Base-by-base conservation (phyloP, 1,139 yeast genomes). In the Nakaseomyces bracarensis region DNA sequence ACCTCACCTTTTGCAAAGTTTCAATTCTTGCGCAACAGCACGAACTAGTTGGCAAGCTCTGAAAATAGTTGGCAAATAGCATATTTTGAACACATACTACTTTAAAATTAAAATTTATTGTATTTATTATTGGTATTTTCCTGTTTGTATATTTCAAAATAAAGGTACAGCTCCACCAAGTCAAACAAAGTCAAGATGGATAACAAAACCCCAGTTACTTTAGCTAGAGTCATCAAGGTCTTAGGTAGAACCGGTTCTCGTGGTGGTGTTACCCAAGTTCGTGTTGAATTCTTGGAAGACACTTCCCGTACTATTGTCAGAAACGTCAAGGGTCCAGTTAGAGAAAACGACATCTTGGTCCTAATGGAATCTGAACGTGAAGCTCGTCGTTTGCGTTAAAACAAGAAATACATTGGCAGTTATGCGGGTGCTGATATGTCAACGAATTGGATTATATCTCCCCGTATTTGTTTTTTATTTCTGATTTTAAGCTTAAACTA, bases 191-290 rank as follows among this genome's bases (percentile, higher is more conserved):
- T 43, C 46, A 51, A 52, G 46, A 59, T 60, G 89, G 91, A 82
- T 72, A 73, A 86, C 68, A 82, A 82, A 74, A 81, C 91, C 73
- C 96, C 95, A 72, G 96, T 89, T 68, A 91, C 95, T 76, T 85
- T 91, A 75, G 98, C 97, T 72, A 89, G 87, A 79, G 97, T 91
- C 70, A 87, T 85, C 77, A 91, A 91, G 80, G 97, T 91, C 73
- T 82, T 91, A 74, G 97, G 97, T 72, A 87, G 97, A 78, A 89
- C 97, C 81, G 97, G 96, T 70, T 89, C 96, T 70, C 89, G 97
- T 79, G 98, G 98, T 82, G 97, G 96, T 82, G 98, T 91, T 75
- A 91, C 97, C 74, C 98, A 91, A 77, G 97, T 91, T 72, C 89
- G 98, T 76, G 97, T 91, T 67, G 97, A 91, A 75, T 91, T 91